phyloP scores from a whole-genome alignment of 176 grass and related monocot species.

The Phoenix roebelenii region DNA sequence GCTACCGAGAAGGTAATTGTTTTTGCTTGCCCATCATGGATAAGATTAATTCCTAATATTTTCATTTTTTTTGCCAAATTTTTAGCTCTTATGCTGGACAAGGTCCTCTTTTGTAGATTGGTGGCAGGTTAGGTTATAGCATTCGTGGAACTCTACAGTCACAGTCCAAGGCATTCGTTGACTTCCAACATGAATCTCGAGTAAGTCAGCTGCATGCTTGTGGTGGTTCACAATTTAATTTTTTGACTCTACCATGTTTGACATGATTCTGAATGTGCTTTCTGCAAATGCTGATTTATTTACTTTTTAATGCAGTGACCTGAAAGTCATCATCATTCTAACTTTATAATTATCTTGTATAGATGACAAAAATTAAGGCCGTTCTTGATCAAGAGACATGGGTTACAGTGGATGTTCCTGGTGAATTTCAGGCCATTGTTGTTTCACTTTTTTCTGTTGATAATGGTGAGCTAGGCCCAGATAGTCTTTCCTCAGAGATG shows the following conservation, averaged over 20 bases:
- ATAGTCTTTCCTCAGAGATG: conserved; percentile 28
- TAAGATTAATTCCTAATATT: too few relatives aligned
- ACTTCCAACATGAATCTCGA: conserved; percentile 86
- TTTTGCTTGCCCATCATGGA: conserved; percentile 17
- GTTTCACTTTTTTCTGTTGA: conserved; percentile 65
- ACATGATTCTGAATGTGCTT: too few relatives aligned
- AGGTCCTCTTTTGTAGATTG: conserved; percentile 44
- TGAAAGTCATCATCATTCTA: background rate
- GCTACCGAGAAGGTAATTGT: conserved; percentile 81
- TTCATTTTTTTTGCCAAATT: too few relatives aligned
- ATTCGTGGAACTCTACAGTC: conserved; percentile 89
- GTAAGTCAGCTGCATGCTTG: conserved; percentile 33
- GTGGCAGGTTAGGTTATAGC: conserved; percentile 95
- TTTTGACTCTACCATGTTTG: too few relatives aligned
- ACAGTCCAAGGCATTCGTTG: conserved; percentile 96
- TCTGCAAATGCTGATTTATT: too few relatives aligned
- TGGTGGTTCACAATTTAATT: background rate
- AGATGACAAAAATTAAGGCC: conserved; percentile 99
- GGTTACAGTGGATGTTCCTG: conserved; percentile 83
- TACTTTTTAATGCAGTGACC: too few relatives aligned
- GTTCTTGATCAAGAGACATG: conserved; percentile 98
- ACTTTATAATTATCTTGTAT: conserved; percentile 14
- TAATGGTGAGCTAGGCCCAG: conserved; percentile 42
- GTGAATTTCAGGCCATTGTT: conserved; percentile 93
- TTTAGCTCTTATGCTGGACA: too few relatives aligned